Evolutionary conservation across 2,329 filamentous ascomycete species (phyloP), one percentile per base, ranked within the genome.

Genomic region (Paraconiothyrium sp.): DNA sequence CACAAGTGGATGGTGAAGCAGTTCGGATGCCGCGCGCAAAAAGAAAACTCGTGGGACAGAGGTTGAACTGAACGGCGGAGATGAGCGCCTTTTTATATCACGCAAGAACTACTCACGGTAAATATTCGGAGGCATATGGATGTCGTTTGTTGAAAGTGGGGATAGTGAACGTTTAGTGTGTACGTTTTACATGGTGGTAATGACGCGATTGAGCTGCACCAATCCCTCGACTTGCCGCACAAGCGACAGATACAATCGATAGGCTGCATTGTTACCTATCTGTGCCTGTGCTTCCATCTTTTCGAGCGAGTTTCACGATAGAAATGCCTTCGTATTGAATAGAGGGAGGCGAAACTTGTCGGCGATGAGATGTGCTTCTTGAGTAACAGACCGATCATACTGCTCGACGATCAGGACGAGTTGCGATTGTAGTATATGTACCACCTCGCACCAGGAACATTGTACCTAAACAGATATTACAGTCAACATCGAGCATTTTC

Each of bases 101-200:
- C 35, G 50, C 50, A 43, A 54, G 35, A 30, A 35, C 35, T 54
- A 54, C 4, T 24, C 13, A 20, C 50, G 35, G 37, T 20, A n/a
- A 13, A 41, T 34, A n/a, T 13, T 56, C 41, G 54, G 32, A 16
- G 27, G 34, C 16, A 20, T 30, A n/a, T 34, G 14, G 22, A 46
- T 20, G 7, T 48, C 6, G 41, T 32, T 47, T 16, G 27, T 39
- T 22, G 24, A 56, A 24, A 56, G 39, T 56, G 54, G 54, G 54
- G 54, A 47, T 46, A n/a, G 7, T 37, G 39, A 48, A 35, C 37
- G 41, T 56, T 47, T 56, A 43, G 54, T 47, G 54, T 56, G n/a
- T 47, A 35, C 54, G 54, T 56, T 30, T 56, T 56, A 30, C 54
- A 56, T 56, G 54, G 54, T 56, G 22, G 20, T 16, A 24, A 56